phyloP scores from a whole-genome alignment of 805 yeast species.

The Wickerhamomyces xylosicus region DNA sequence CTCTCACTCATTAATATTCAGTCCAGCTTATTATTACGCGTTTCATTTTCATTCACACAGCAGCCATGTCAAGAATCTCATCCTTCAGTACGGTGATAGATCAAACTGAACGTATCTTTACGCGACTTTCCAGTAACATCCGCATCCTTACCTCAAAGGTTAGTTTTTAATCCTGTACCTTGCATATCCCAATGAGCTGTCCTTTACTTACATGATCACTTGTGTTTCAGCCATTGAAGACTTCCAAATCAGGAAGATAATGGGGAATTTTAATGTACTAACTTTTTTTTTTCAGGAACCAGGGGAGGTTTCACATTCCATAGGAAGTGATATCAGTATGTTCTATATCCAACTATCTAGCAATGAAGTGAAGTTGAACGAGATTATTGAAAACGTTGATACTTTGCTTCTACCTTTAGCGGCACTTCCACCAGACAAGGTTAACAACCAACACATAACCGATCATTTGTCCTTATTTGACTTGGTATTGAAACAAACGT shows the following conservation, averaged over 20 bases:
- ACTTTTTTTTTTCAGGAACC: not conserved
- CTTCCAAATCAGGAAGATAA: not conserved
- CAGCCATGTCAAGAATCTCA: not conserved
- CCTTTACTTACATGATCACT: not conserved
- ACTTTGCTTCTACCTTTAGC: not conserved
- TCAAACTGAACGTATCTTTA: not conserved
- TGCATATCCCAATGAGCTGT: no score
- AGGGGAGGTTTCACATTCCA: not conserved
- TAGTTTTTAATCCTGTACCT: no score
- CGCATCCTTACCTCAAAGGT: not conserved
- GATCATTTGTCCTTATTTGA: not conserved
- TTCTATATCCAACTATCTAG: not conserved
- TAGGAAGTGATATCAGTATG: not conserved
- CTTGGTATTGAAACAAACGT: not conserved
- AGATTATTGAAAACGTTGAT: not conserved
- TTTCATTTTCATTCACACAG: not conserved
- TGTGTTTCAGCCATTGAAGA: not conserved
- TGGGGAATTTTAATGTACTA: no score
- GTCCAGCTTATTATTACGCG: no score
- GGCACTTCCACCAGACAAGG: not conserved
- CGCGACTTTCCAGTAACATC: not conserved
- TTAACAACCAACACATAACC: not conserved
- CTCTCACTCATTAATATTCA: no score
- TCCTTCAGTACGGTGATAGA: not conserved
- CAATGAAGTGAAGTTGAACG: not conserved